A percentile compares a stretch with the other conserved stretches of the same genome.
Evolutionary conservation across 352 stramenopile species (phyloP).

Genomic region (Phytophthora constricta): DNA sequence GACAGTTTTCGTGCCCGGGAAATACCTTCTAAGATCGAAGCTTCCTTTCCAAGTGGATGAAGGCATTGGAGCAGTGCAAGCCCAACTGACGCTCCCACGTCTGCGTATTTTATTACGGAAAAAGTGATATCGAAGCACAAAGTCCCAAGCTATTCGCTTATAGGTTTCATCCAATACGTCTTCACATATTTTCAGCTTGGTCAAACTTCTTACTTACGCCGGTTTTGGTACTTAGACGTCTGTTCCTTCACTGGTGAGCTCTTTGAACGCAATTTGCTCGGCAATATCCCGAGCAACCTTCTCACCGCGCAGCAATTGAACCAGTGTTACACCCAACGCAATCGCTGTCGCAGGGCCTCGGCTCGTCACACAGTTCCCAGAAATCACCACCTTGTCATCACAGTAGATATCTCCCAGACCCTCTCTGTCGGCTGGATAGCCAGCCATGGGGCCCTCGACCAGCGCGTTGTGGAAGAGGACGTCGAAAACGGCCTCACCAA

Average conservation of each 20-base stretch:
- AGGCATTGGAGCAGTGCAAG: conserved; percentile 15
- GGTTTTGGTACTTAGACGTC: neutral
- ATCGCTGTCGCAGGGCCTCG: conserved; percentile 67
- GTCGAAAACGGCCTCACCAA: conserved; percentile 59
- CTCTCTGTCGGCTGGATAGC: conserved; percentile 41
- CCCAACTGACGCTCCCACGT: conserved; percentile 35
- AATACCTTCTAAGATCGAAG: conserved; percentile 58
- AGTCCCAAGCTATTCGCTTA: no score
- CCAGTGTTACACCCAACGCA: conserved; percentile 56
- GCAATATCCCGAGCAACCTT: conserved; percentile 38
- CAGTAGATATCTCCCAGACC: conserved; percentile 58
- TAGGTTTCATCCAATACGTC: conserved; percentile 2
- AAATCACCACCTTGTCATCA: conserved; percentile 58
- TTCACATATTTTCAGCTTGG: conserved; percentile 1
- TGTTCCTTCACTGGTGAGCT: conserved; percentile 30
- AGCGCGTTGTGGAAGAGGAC: conserved; percentile 65
- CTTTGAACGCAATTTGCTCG: conserved; percentile 38
- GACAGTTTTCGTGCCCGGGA: conserved; percentile 53
- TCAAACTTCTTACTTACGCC: conserved; percentile 1
- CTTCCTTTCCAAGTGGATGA: conserved; percentile 59
- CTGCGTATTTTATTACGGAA: conserved; percentile 38
- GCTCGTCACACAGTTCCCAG: conserved; percentile 72
- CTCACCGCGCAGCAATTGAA: conserved; percentile 66
- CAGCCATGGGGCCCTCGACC: conserved; percentile 54
- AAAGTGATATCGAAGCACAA: conserved; percentile 25